Evolutionary conservation across 257 asterid species (phyloP).

Genomic region (Solanum okadae): DNA sequence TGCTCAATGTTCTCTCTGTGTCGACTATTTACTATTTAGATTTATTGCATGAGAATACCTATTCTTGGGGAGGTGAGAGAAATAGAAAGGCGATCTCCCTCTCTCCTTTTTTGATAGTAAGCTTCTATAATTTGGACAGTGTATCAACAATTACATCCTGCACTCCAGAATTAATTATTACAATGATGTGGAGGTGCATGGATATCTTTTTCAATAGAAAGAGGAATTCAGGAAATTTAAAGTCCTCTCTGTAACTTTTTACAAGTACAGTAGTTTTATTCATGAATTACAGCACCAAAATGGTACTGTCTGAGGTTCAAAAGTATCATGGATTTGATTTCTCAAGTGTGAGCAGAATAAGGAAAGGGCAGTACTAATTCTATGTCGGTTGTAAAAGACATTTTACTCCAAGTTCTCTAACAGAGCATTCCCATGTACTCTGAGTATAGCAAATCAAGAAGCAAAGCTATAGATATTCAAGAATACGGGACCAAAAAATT

Average conservation of each 20-base stretch:
- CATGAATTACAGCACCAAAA: neutral
- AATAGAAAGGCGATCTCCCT: neutral
- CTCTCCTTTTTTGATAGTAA: neutral
- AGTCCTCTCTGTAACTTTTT: neutral
- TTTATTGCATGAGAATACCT: neutral
- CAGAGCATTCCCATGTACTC: neutral
- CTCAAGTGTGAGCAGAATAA: neutral
- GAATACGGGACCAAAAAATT: neutral
- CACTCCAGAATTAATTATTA: neutral
- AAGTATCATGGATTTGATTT: neutral
- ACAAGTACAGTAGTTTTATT: neutral
- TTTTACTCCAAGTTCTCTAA: neutral
- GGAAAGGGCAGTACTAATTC: neutral
- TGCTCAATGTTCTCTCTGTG: neutral
- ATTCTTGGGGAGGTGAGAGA: neutral
- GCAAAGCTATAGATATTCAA: neutral
- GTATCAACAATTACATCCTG: neutral
- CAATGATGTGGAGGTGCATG: neutral
- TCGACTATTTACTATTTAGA: neutral
- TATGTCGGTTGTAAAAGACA: neutral
- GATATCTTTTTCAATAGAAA: neutral
- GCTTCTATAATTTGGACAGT: neutral
- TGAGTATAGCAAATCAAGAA: neutral
- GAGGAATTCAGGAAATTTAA: neutral
- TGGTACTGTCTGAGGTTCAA: neutral